A percentile compares a stretch with the other conserved stretches of the same genome.
Conservation (phyloP, 257 asterid genomes). For the Agastache rugosa region DNA sequence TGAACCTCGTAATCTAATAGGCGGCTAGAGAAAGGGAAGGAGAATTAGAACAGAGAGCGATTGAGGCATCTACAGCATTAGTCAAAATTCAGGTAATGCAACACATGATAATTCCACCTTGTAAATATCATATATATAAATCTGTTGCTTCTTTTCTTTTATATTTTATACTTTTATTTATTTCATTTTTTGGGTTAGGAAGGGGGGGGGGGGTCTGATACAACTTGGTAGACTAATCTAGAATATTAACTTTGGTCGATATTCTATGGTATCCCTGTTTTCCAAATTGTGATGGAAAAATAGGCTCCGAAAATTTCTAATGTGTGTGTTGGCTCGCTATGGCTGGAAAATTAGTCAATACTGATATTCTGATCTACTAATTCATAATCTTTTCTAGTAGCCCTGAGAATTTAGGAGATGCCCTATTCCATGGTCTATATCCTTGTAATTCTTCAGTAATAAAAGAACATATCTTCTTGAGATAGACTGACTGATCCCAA, state of each 20-base stretch:
- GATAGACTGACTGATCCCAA: background rate
- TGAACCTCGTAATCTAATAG: conserved; percentile 54
- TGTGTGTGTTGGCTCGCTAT: conserved; percentile 11
- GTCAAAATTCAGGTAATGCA: conserved; percentile 89
- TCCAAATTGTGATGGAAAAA: conserved; percentile 25
- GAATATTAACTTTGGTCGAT: background rate
- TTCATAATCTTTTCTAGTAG: background rate
- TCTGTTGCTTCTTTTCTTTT: conserved; percentile 9
- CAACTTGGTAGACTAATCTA: background rate
- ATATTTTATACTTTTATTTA: background rate
- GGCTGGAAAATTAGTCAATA: background rate
- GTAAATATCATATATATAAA: conserved; percentile 23
- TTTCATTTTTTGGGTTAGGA: background rate
- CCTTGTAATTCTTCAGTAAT: background rate
- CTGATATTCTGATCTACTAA: conserved; percentile 1
- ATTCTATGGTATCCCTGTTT: background rate
- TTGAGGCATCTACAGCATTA: conserved; percentile 92
- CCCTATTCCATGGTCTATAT: conserved; percentile 11
- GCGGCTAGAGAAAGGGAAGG: conserved; percentile 99
- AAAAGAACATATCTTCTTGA: conserved; percentile 13
- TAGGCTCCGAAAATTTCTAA: conserved; percentile 7
- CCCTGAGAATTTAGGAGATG: background rate
- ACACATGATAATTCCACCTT: conserved; percentile 4
- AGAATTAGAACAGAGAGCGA: conserved; percentile 92
- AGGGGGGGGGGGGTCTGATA: background rate